Conservation (phyloP, 2,329 filamentous ascomycete species). For the Calcarisporium arbuscula region DNA sequence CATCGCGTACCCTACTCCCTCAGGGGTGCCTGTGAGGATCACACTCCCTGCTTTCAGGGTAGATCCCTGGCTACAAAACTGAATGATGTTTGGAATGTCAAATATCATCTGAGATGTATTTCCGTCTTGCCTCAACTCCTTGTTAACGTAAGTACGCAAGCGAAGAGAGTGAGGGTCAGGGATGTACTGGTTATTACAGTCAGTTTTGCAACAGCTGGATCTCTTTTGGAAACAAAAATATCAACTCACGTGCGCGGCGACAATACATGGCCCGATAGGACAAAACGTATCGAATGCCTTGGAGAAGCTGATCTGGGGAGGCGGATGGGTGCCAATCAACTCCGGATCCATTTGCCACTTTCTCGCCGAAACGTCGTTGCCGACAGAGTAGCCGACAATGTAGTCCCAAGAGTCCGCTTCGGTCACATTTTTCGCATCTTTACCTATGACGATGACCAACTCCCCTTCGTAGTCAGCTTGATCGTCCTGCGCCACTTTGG, state of each 20-base stretch:
- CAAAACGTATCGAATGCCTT: too few species aligned
- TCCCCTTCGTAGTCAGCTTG: conserved; percentile 44
- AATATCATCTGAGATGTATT: conserved; percentile 39
- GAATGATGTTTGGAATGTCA: conserved; percentile 31
- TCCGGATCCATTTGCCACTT: conserved; percentile 32
- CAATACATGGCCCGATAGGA: too few species aligned
- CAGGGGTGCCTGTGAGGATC: conserved; percentile 35
- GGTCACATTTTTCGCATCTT: conserved; percentile 39
- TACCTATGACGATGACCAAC: conserved; percentile 42
- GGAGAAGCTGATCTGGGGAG: too few species aligned
- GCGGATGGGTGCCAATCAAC: too few species aligned
- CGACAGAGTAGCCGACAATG: conserved; percentile 49
- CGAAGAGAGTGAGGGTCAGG: too few species aligned
- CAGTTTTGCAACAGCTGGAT: too few species aligned
- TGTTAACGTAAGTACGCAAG: too few species aligned
- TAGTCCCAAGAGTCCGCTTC: conserved; percentile 42
- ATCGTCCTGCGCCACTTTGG: conserved; percentile 31
- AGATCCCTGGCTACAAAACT: conserved; percentile 30
- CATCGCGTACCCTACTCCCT: conserved; percentile 33
- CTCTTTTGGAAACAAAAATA: too few species aligned
- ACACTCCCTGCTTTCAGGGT: conserved; percentile 39
- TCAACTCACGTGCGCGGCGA: too few species aligned
- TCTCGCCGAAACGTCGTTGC: conserved; percentile 46
- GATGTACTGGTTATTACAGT: too few species aligned
- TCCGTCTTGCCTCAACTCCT: conserved; percentile 35